Evolutionary conservation across 176 grass and related monocot genomes (phyloP), one percentile per base, ranked within the genome.

Genomic region (Phoenix roebelenii): DNA sequence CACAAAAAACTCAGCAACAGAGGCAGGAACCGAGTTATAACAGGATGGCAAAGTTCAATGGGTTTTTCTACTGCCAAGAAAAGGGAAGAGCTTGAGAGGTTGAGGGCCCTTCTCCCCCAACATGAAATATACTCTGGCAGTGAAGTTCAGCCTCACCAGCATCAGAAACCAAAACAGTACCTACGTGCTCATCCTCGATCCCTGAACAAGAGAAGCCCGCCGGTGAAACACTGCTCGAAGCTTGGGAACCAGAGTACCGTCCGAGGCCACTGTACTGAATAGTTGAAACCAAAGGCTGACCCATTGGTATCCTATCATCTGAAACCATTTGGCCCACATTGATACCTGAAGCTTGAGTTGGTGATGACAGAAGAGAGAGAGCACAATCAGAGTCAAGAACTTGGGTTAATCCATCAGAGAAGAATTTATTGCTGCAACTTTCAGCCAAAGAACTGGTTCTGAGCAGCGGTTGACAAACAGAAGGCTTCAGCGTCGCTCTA

Each of bases 301-400:
- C 51, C 50, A 73, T 18, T 14, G 59, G 70, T 18, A 73, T 48
- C 59, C 59, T 24, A 23, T 44, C 29, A 3, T 25, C 23, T 20
- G 68, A 32, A 22, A 71, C 26, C 48, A 71, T 71, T 14, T 71
- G 68, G 17, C 52, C 65, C 4, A 68, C 52, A 39, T 44, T 23
- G n/a, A 75, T 63, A 35, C 61, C 25, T 18, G 58, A 26, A 15
- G 23, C 10, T 12, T 64, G 80, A 62, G 72, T 58, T 54, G 85
- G 74, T 1, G 82, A 83, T 95, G 89, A 95, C 85, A 95, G 89
- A 95, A 95, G 89, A 95, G 89, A 95, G 89, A 89, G 85, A 95
- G 82, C 89, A 89, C 76, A 82, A 74, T 89, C 73, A 0, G 89
- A 87, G 72, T 61, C 76, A 26, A 82, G 72, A 3, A 63, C 70